Evolutionary conservation across 345 rosid species (phyloP).

Genomic region (Dimocarpus longan): DNA sequence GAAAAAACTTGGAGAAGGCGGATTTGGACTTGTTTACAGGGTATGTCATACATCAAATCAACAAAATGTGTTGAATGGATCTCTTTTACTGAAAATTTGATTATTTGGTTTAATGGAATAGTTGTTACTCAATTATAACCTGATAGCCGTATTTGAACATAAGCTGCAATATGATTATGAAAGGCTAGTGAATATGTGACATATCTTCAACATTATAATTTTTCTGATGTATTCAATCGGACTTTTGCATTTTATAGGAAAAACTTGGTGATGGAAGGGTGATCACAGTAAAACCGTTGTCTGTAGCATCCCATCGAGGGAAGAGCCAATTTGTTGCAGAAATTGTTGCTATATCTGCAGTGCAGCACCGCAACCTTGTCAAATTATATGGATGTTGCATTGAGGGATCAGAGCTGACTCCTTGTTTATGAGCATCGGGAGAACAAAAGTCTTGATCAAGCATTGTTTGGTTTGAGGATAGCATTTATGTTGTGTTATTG

Average conservation of each 20-base stretch:
- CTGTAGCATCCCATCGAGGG: conserved; percentile 26
- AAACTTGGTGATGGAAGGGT: conserved; percentile 13
- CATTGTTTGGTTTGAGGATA: conserved; percentile 36
- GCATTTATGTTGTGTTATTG: not conserved
- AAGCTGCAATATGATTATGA: not conserved
- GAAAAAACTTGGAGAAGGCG: conserved; percentile 62
- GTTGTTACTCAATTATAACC: not conserved
- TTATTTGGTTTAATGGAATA: not conserved
- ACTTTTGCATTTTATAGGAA: conserved; percentile 1
- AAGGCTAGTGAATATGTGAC: not conserved
- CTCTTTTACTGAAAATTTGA: not conserved
- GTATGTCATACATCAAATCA: conserved; percentile 36
- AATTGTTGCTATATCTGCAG: conserved; percentile 24
- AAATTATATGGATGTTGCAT: conserved; percentile 56
- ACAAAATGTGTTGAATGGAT: not conserved
- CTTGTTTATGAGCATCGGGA: conserved; percentile 56
- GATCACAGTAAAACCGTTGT: conserved; percentile 17
- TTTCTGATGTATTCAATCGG: not conserved
- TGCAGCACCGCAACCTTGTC: conserved; percentile 64
- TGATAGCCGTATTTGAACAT: not conserved
- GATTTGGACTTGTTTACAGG: conserved; percentile 78
- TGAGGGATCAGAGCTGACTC: conserved; percentile 43
- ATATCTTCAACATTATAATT: not conserved
- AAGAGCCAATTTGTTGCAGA: conserved; percentile 28
- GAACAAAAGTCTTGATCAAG: conserved; percentile 60